Base-by-base conservation (phyloP, 2,329 filamentous ascomycete species). In the Colletotrichum sansevieriae region DNA sequence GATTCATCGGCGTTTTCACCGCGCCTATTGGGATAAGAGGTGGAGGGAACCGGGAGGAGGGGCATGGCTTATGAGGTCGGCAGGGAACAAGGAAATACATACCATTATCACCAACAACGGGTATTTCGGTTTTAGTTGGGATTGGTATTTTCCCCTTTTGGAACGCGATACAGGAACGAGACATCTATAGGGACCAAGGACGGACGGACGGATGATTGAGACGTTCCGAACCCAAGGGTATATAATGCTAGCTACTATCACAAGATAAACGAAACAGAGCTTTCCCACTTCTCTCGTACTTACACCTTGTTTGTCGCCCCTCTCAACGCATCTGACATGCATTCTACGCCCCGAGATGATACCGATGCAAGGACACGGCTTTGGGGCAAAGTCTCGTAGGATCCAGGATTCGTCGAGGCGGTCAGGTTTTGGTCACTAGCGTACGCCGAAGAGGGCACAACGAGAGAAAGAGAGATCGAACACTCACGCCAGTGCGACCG, bases 211-310 rank as follows among this genome's bases (percentile, higher is more conserved):
- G 65, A 68, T n/a, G 56, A 22, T 52, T 49, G 46, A 55, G 43
- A 58, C 43, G 63, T 60, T 20, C 35, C 37, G 43, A 29, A 39
- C 43, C 46, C 37, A 22, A 41, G 62, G 56, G 63, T 57, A 69
- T 61, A 69, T 69, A 66, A 56, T 66, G 63, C 29, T 57, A 66
- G 66, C 66, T 66, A 49, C 25, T 66, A 66, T 61, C 57, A 44
- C 62, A 66, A 39, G 20, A 66, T 51, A 57, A 57, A 66, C 55
- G 37, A 69, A 65, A 44, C 43, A 61, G 43, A 61, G 49, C 62
- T 56, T 22, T 49, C 33, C 41, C 39, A 49, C 55, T 49, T 44
- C 62, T 61, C 58, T 59, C 43, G 43, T n/a, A 7, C 22, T 29
- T 52, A 5, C 33, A 8, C 7, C 9, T 29, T n/a, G 22, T 10